Base-by-base conservation (phyloP, 768 basidiomycete genomes). In the Phlegmacium glaucopus region DNA sequence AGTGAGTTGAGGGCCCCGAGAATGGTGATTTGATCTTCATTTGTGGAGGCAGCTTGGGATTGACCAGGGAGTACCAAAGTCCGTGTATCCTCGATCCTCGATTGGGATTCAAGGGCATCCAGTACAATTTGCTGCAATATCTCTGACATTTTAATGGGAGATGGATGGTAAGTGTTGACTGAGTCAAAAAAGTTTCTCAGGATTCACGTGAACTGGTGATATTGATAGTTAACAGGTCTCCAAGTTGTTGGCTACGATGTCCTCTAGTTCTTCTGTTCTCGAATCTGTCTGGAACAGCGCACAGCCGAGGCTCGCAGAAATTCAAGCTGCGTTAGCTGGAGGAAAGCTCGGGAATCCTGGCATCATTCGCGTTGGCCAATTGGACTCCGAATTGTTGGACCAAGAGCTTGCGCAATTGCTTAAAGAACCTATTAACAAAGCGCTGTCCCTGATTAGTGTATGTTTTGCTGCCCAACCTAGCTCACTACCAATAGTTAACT, bases 1-100 rank as follows among this genome's bases (percentile, higher is more conserved):
- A 99, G 75, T 25, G 92, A 95, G 69, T 96, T 97, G 57, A 99
- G 74, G 2, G 90, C 94, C 54, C 91, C 92, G 39, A 94, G 84
- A 56, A 98, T 80, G 44, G 74, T 73, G 55, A 85, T 84, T 73
- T 97, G 95, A 47, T 79, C 81, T 61, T 93, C 90, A 64, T 83
- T 79, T 42, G 80, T 75, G 6, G 72, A 65, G 2, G 87, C 85
- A 30, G 76, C 72, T 17, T 71, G 63, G 18, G 70, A 64, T 58
- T 83, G 72, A 11, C 82, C 87, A 10, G 89, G 87, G 44, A 93
- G 68, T 35, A 75, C 66, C 17, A 93, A 75, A 27, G 72, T 60
- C 52, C 90, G 75, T 5, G 90, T 85, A 60, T 94, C 90, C 17
- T 75, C 57, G 51, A 94, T 85, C 4, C 61, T 63, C 0, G 69